Base-by-base conservation (phyloP, 352 stramenopile species). In the Pseudoperonospora humuli region DNA sequence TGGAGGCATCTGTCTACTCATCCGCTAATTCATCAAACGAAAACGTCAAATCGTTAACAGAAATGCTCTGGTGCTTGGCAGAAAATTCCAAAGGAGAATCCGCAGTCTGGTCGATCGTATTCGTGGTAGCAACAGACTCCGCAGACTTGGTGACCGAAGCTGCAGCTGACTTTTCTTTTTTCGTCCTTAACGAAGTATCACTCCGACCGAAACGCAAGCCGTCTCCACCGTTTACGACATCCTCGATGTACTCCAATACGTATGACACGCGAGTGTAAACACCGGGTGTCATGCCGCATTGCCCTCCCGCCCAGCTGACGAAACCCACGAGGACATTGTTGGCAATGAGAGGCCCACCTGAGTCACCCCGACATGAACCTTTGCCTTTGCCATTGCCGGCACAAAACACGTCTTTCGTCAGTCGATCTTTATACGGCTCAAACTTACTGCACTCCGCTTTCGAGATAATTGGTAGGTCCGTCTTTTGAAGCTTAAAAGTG, bases 331-430 rank as follows among this genome's bases (percentile, higher is more conserved):
- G 45, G 31, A 49, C 66, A 40, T 75, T 50, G 29, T 64, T 63
- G 4, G 48, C 46, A 37, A 84, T 42, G 21, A 86, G 70, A 4
- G 74, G 64, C 3, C 74, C 74, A 14, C 74, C 74, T 7, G 71
- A 76, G 60, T 84, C 74, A 17, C 74, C 74, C 28, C 75, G 64
- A 51, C 74, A 86, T 8, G 68, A 70, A 24, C 67, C 66, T 43
- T 82, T 77, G 34, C 60, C 60, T 37, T 60, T 54, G 9, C 61
- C 61, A 7, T 56, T 54, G 11, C 74, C 74, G 5, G 74, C 74
- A 19, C 74, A 86, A 8, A 82, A n/a, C 74, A 86, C 84, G 7
- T 54, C 51, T 20, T 72, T 55, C 11, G 72, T 76, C 25, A 84
- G 69, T 13, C 54, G 59, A 36, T 69, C 65, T 39, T 67, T 64